A percentile compares a stretch with the other conserved stretches of the same genome.
These are phyloP conservation scores for Papiliotrema fonsecae DNA, from an alignment of 1,284 basidiomycete genomes.

Conservation along the genomic window DNA sequence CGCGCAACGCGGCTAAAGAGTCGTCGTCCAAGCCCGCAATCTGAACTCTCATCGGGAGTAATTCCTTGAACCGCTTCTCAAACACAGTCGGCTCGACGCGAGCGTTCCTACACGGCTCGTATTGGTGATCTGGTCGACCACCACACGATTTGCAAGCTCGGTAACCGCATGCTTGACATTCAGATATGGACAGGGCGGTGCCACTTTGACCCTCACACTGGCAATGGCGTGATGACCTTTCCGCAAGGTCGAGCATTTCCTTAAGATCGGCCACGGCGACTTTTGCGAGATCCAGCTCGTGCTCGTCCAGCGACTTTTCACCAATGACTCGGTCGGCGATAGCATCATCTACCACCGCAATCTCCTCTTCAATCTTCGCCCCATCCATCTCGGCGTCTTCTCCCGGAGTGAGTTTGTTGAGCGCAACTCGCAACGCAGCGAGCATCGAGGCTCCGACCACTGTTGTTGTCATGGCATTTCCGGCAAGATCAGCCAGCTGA, in stretches of 20 bases:
- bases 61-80: slow-evolving; percentile 67
- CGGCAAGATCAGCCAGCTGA: slow-evolving; percentile 87
- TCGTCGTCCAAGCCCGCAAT: slow-evolving; percentile 56
- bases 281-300: slow-evolving; percentile 65
- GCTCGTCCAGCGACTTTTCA: slow-evolving; percentile 59
- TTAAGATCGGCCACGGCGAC: slow-evolving; percentile 53
- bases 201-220: slow-evolving; percentile 80
- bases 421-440: slow-evolving; percentile 67
- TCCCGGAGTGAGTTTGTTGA: slow-evolving; percentile 61
- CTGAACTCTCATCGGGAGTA: slow-evolving; percentile 79
- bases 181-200: slow-evolving; percentile 64
- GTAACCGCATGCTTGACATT: slow-evolving; percentile 70
- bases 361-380: slow-evolving; percentile 48
- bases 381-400: slow-evolving; percentile 51
- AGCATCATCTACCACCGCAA: slow-evolving; percentile 46
- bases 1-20: slow-evolving; percentile 56
- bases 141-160: slow-evolving; percentile 81
- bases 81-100: slow-evolving; percentile 65
- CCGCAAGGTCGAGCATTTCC: slow-evolving; percentile 62
- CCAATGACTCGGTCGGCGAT: slow-evolving; percentile 62
- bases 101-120: slow-evolving; percentile 39
- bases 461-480: slow-evolving; percentile 95
- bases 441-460: slow-evolving; percentile 89
- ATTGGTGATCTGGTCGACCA: slow-evolving; percentile 82
- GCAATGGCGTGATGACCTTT: slow-evolving; percentile 72